Evolutionary conservation across 257 asterid genomes (phyloP), one percentile per base, ranked within the genome.

Genomic region (Marsdenia floribunda): DNA sequence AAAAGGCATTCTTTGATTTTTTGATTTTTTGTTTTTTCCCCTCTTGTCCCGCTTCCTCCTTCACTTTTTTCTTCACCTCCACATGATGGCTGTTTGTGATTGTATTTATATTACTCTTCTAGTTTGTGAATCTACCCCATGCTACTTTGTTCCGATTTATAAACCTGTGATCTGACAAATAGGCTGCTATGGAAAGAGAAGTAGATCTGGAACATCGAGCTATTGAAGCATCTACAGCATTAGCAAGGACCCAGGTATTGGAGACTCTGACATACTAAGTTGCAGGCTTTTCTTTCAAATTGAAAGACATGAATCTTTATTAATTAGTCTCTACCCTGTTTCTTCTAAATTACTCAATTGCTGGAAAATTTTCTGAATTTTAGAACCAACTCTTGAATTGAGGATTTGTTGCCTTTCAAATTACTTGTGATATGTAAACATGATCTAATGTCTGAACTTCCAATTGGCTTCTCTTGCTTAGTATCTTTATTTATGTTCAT

Each of bases 111-210:
- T 44, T 64, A 35, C 24, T 13, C 44, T 61, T 61, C 38, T 15
- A 46, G 24, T 35, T 37, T 64, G 24, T 64, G 47, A 35, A 6
- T 35, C 12, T 33, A 46, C 38, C 10, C 16, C 11, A 58, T 71
- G 73, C 58, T 50, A 38, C 46, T 19, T 29, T n/a, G 11, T 73
- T 26, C 52, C 42, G 22, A 29, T 64, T 24, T 65, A 26, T 52
- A 18, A 63, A 47, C 46, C n/a, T 73, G 71, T 52, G 69, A 75
- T 83, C 74, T 54, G 54, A 80, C 69, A 37, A 74, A 77, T 78
- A 95, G 99, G 93, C 98, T 71, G 88, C 92, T 82, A 91, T 96
- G 91, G 99, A 91, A 86, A 91, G 98, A 88, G 99, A 93, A 85
- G 98, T 90, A 54, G 99, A 95, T 78, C 77, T 95, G 87, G 98